Conservation (phyloP, 768 basidiomycete genomes). For the Russula compacta region DNA sequence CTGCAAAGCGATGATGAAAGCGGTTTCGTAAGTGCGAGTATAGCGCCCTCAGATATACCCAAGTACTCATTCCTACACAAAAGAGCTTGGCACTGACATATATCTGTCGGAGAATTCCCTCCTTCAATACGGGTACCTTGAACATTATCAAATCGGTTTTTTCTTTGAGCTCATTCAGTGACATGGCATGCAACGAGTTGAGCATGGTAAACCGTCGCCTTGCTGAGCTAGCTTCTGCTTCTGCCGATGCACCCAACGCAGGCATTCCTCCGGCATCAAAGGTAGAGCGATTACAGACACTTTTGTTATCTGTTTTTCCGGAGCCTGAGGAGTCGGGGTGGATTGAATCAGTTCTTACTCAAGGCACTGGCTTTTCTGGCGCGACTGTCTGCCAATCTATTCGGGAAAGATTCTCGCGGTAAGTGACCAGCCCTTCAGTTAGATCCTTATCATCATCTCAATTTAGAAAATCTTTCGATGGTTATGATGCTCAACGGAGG, state of each 20-base stretch:
- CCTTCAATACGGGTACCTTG: slow-evolving; percentile 24
- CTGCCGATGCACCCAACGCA: background rate
- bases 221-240: slow-evolving; percentile 2
- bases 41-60: background rate
- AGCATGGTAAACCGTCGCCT: slow-evolving; percentile 8
- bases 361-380: background rate
- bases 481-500: slow-evolving; percentile 1
- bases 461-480: slow-evolving; percentile 8
- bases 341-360: background rate
- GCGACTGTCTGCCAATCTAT: background rate
- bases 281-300: background rate
- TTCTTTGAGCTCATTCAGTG: background rate
- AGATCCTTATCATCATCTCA: background rate
- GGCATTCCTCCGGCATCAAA: background rate
- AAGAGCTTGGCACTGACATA: slow-evolving; percentile 26
- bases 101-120: slow-evolving; percentile 26
- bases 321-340: slow-evolving; percentile 1
- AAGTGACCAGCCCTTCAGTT: background rate
- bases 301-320: slow-evolving; percentile 5
- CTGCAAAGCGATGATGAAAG: slow-evolving; percentile 3
- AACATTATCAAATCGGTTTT: slow-evolving; percentile 19
- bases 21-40: slow-evolving; percentile 13
- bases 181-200: slow-evolving; percentile 5
- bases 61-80: background rate
- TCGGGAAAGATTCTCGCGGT: slow-evolving; percentile 1